These are phyloP conservation scores for Leccinum truebloodii DNA, from an alignment of 768 basidiomycete genomes.

Conservation along the genomic window DNA sequence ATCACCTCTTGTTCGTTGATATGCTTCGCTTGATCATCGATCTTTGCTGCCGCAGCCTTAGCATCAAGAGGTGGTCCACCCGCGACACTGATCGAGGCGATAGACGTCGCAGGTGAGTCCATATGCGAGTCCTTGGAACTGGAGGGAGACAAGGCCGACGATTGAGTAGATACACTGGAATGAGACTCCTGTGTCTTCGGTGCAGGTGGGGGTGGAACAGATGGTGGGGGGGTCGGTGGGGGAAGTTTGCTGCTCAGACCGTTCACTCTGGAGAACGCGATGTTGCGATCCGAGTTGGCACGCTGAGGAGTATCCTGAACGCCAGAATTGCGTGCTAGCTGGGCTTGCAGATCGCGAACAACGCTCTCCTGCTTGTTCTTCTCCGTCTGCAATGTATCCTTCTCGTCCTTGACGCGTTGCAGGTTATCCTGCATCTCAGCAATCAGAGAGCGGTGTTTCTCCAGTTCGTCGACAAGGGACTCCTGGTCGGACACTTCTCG, in stretches of 20 bases:
- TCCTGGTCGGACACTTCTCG: conserved; percentile 76
- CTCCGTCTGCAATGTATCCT: conserved; percentile 73
- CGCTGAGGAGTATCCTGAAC: conserved; percentile 48
- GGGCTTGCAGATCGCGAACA: conserved; percentile 80
- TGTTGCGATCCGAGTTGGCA: conserved; percentile 50
- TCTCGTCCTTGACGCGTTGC: conserved; percentile 80
- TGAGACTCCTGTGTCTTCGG: conserved; percentile 56
- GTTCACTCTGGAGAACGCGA: conserved; percentile 57
- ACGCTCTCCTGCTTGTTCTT: conserved; percentile 64
- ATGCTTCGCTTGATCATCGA: conserved; percentile 75
- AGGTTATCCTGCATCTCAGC: conserved; percentile 78
- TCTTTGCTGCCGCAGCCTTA: conserved; percentile 50
- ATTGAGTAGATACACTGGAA: conserved; percentile 61
- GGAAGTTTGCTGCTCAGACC: conserved; percentile 76
- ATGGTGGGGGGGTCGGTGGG: conserved; percentile 81
- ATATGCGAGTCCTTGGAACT: conserved; percentile 70
- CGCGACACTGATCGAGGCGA: conserved; percentile 44
- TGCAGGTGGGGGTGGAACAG: conserved; percentile 80
- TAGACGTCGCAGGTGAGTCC: conserved; percentile 69
- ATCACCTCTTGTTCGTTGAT: conserved; percentile 85
- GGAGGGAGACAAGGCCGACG: conserved; percentile 55
- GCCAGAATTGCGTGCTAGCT: conserved; percentile 55
- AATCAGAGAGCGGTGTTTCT: conserved; percentile 72
- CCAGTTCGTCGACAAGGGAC: conserved; percentile 72
- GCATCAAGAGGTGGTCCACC: conserved; percentile 45